Percentiles rank a stretch among this genome's conserved stretches.
Conservation (phyloP, 768 basidiomycete species). For the Xanthoconium stramineum region DNA sequence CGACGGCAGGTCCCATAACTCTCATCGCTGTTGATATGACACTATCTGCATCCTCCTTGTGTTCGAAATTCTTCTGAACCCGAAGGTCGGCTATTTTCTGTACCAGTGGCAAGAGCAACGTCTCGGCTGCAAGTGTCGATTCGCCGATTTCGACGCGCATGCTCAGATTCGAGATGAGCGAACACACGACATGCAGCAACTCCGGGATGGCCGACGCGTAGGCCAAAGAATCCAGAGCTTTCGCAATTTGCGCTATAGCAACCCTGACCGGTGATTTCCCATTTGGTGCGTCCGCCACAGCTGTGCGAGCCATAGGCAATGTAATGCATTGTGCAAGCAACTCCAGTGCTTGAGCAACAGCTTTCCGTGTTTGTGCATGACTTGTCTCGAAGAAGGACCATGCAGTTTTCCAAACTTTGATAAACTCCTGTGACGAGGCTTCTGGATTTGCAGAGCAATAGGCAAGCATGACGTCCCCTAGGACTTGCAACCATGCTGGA, state of each 20-base stretch:
- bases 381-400: conserved; percentile 79
- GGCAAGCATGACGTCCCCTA: conserved; percentile 71
- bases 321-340: conserved; percentile 71
- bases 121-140: conserved; percentile 61
- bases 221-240: conserved; percentile 68
- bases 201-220: conserved; percentile 79
- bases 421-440: conserved; percentile 51
- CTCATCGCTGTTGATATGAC: conserved; percentile 80
- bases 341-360: conserved; percentile 60
- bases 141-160: conserved; percentile 40
- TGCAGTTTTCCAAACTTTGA: conserved; percentile 66
- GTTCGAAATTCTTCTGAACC: conserved; percentile 79
- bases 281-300: conserved; percentile 44
- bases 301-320: conserved; percentile 51
- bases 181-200: conserved; percentile 67
- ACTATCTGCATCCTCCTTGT: conserved; percentile 82
- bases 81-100: conserved; percentile 71
- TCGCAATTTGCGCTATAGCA: conserved; percentile 60
- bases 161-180: conserved; percentile 62
- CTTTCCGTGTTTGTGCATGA: conserved; percentile 57
- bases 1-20: conserved; percentile 77
- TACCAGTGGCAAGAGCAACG: conserved; percentile 66
- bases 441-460: conserved; percentile 51
- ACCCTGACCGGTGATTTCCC: conserved; percentile 55
- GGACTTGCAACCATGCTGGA: conserved; percentile 75